Evolutionary conservation across 768 basidiomycete species (phyloP).

Genomic region (Mrakia frigida): DNA sequence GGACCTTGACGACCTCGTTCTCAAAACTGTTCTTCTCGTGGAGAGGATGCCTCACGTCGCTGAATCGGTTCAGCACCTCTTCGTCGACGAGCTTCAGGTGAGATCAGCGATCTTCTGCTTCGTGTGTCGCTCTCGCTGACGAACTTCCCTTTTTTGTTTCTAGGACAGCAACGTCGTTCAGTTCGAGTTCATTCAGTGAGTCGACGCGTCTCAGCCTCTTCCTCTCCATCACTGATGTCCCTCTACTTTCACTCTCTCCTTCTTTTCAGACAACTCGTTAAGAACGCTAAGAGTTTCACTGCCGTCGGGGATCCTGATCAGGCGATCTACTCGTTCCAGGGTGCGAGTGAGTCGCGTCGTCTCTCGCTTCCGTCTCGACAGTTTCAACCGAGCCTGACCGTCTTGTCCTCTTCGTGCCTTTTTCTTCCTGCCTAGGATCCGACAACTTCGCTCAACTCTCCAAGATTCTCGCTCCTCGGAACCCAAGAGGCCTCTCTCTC

Average conservation of each 20-base stretch:
- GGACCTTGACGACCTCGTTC: neutral
- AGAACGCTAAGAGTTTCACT: neutral
- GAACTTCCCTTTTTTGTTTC: neutral
- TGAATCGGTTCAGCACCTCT: neutral
- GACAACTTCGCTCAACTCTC: neutral
- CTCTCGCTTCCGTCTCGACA: neutral
- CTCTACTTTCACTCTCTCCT: neutral
- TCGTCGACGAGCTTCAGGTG: neutral
- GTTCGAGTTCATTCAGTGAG: neutral
- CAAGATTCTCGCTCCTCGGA: neutral
- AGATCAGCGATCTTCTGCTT: too few species aligned
- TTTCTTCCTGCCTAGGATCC: neutral
- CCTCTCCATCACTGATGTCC: neutral
- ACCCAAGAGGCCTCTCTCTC: neutral
- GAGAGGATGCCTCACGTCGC: neutral
- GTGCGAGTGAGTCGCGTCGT: neutral
- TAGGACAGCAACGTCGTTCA: neutral
- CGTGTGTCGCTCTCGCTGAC: too few species aligned
- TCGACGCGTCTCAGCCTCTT: neutral
- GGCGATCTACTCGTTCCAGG: slow-evolving; percentile 5
- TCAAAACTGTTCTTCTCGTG: neutral
- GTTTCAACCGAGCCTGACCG: neutral
- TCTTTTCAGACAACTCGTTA: neutral
- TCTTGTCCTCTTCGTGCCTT: neutral
- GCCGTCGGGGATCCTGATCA: neutral